Conservation (phyloP, 1,284 basidiomycete species). For the Taiwanofungus camphoratus region DNA sequence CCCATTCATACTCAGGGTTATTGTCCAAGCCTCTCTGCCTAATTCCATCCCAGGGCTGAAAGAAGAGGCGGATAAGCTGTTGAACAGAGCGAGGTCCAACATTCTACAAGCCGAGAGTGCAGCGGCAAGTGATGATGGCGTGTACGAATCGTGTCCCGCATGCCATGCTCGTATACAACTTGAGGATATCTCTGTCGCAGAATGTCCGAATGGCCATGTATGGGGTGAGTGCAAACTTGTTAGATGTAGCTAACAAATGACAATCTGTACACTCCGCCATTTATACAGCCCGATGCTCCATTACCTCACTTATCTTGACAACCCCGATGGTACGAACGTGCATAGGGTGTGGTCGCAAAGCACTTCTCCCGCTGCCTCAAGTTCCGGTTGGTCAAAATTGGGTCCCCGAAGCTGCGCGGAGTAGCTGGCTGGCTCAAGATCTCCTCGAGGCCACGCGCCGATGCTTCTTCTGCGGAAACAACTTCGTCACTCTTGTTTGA, state of each 20-base stretch:
- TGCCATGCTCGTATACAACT: slow-evolving; percentile 54
- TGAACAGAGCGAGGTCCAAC: slow-evolving; percentile 32
- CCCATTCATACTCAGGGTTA: slow-evolving; percentile 50
- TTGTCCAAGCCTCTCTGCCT: slow-evolving; percentile 47
- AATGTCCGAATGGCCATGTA: slow-evolving; percentile 59
- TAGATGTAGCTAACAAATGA: background rate
- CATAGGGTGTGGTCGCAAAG: slow-evolving; percentile 65
- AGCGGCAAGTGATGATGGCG: slow-evolving; percentile 11
- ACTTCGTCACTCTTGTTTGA: slow-evolving; percentile 46
- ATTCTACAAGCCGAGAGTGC: slow-evolving; percentile 21
- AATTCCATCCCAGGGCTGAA: slow-evolving; percentile 44
- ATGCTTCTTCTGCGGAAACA: slow-evolving; percentile 66
- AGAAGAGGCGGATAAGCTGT: slow-evolving; percentile 44
- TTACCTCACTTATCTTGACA: slow-evolving; percentile 66
- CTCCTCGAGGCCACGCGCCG: slow-evolving; percentile 56
- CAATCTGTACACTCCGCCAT: slow-evolving; percentile 8
- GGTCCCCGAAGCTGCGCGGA: slow-evolving; percentile 42
- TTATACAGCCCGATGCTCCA: slow-evolving; percentile 55
- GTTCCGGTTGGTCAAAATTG: slow-evolving; percentile 25
- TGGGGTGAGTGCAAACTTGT: slow-evolving; percentile 43
- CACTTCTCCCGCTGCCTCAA: slow-evolving; percentile 48
- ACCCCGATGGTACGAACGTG: slow-evolving; percentile 66
- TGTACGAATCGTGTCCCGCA: slow-evolving; percentile 64
- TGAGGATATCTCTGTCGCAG: slow-evolving; percentile 48
- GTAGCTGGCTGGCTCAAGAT: slow-evolving; percentile 60